These are phyloP conservation scores for Stylosanthes scabra DNA, from an alignment of 331 rosid species.

Conservation along the genomic window DNA sequence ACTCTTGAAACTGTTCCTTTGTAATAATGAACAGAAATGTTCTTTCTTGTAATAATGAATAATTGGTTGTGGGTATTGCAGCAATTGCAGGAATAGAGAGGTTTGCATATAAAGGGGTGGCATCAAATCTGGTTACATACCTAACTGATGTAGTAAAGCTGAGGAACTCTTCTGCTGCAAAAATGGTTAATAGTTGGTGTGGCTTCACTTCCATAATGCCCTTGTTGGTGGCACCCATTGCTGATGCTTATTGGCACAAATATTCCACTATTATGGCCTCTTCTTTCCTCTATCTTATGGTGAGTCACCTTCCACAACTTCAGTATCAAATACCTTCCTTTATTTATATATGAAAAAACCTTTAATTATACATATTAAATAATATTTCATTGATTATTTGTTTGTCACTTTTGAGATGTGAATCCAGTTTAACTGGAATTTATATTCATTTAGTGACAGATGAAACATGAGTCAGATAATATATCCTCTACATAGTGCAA, in stretches of 20 bases:
- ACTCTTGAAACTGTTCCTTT: not conserved
- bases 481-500: not conserved
- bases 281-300: slow-evolving; percentile 75
- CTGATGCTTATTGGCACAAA: slow-evolving; percentile 80
- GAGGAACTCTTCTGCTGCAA: slow-evolving; percentile 93
- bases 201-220: slow-evolving; percentile 95
- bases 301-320: slow-evolving; percentile 50
- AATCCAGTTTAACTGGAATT: too few relatives aligned
- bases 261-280: slow-evolving; percentile 75
- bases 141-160: slow-evolving; percentile 80
- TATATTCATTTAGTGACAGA: too few relatives aligned
- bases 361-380: too few relatives aligned
- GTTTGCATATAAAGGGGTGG: slow-evolving; percentile 92
- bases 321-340: not conserved
- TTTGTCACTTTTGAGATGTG: too few relatives aligned
- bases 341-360: not conserved
- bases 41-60: not conserved
- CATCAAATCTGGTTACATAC: slow-evolving; percentile 83
- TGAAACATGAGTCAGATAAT: too few relatives aligned
- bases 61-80: slow-evolving; percentile 37
- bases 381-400: too few relatives aligned
- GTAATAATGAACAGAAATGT: not conserved
- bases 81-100: slow-evolving; percentile 92
- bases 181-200: slow-evolving; percentile 82
- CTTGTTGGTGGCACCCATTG: slow-evolving; percentile 82